phyloP scores from a whole-genome alignment of 352 stramenopile species.

The Pythium graminicola region DNA sequence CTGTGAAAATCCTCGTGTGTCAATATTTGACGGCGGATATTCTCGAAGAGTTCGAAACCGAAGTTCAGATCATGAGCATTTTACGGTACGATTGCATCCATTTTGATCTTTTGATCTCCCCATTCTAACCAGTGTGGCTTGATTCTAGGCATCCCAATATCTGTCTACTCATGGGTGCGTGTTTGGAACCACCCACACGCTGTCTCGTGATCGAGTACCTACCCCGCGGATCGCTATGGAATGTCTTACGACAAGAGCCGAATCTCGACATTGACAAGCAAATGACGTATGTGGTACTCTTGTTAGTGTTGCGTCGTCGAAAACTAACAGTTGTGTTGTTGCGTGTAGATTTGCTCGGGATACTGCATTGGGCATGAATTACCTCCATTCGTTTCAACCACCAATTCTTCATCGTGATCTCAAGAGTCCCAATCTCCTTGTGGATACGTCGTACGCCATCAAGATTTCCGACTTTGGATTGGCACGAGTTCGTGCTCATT shows the following conservation, averaged over 20 bases:
- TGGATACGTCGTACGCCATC: conserved; percentile 70
- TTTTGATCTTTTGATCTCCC: background rate
- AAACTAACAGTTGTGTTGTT: background rate
- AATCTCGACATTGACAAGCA: conserved; percentile 61
- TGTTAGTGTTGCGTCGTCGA: background rate
- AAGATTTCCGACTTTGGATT: conserved; percentile 89
- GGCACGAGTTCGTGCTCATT: conserved; percentile 69
- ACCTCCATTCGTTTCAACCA: conserved; percentile 81
- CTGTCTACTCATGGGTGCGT: conserved; percentile 78
- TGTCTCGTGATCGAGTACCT: conserved; percentile 86
- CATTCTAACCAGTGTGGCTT: background rate
- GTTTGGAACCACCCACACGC: conserved; percentile 64
- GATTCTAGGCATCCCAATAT: conserved; percentile 74
- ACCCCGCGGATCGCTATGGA: conserved; percentile 75
- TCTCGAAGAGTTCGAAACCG: conserved; percentile 80
- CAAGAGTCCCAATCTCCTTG: conserved; percentile 81
- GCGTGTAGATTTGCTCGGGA: conserved; percentile 60
- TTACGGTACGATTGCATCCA: conserved; percentile 40
- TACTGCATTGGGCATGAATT: conserved; percentile 83
- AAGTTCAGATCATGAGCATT: conserved; percentile 89
- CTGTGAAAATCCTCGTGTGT: conserved; percentile 81
- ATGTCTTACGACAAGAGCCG: conserved; percentile 71
- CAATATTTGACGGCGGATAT: conserved; percentile 81
- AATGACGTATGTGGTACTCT: conserved; percentile 39
- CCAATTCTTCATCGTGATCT: conserved; percentile 83